A percentile compares a stretch with the other conserved stretches of the same genome.
Evolutionary conservation across 2,329 filamentous ascomycete species (phyloP).

Genomic region (Neofusicoccum ribis): DNA sequence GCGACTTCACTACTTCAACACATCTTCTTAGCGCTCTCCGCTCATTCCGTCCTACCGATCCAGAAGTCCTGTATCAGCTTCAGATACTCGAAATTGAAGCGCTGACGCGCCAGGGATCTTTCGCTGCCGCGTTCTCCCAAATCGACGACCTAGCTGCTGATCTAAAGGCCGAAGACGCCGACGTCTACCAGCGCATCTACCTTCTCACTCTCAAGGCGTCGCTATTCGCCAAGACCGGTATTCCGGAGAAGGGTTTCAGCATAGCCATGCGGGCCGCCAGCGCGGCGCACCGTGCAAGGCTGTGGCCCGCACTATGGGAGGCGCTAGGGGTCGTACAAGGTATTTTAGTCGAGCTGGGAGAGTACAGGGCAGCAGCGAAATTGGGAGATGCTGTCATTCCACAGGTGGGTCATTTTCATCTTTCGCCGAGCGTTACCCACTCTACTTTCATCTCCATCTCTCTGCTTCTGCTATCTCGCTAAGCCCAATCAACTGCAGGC

Average conservation of each 20-base stretch:
- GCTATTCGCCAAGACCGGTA: conserved; percentile 67
- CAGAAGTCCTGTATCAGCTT: conserved; percentile 61
- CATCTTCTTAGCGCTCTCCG: conserved; percentile 60
- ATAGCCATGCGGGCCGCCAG: conserved; percentile 73
- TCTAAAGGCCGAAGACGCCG: conserved; percentile 57
- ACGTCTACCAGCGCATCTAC: conserved; percentile 68
- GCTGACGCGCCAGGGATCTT: conserved; percentile 55
- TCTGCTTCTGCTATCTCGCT: not conserved
- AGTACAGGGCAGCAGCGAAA: conserved; percentile 66
- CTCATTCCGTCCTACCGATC: conserved; percentile 53
- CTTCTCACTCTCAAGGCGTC: conserved; percentile 72
- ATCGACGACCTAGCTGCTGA: conserved; percentile 55
- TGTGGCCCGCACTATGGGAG: conserved; percentile 72
- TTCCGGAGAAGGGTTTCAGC: conserved; percentile 74
- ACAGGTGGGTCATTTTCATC: conserved; percentile 51
- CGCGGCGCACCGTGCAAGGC: conserved; percentile 67
- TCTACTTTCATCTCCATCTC: not conserved
- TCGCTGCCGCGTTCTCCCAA: conserved; percentile 53
- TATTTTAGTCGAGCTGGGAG: conserved; percentile 71
- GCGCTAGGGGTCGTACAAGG: conserved; percentile 66
- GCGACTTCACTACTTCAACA: conserved; percentile 58
- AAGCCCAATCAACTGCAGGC: conserved; percentile 28
- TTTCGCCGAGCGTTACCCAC: not conserved
- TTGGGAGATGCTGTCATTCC: conserved; percentile 72
- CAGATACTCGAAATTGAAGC: conserved; percentile 62